Evolutionary conservation across 257 asterid species (phyloP), one percentile per base, ranked within the genome.

Genomic region (Petunia secreta): DNA sequence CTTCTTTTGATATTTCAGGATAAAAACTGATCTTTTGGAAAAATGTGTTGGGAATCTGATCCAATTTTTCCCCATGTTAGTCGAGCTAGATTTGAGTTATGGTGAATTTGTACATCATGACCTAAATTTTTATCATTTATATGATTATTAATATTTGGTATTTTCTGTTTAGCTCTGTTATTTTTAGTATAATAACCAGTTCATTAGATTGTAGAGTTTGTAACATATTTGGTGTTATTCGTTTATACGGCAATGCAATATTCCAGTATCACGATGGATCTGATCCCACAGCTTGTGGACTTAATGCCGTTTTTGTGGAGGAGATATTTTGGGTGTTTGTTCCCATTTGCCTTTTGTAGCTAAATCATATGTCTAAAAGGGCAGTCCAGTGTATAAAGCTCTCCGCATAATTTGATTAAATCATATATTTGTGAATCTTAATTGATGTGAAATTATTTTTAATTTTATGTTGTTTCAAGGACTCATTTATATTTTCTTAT

Each of bases 241-340:
- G 10, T 9, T 9, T 68, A 2, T 3, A 46, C 76, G 46, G 40
- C 5, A 46, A 69, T 69, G 40, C 5, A 46, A 69, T 69, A 69
- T 52, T 52, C 55, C 14, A 9, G 13, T 52, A 50, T 66, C 52
- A 40, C 14, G 43, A 66, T 15, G 37, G 1, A 37, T 62, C 7
- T 3, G 41, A 16, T 11, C 57, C 16, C 54, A 41, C 15, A 36
- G 15, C 7, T 3, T 41, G 34, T 3, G 44, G 53, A 66, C 76
- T 5, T 8, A 68, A 68, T 69, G 76, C n/a, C 8, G 4, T 69
- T 69, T 68, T 15, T 8, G 38, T 68, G 75, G 75, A 8, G 55
- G 75, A 68, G 37, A 68, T 68, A n/a, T 68, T 43, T 44, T 67
- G 5, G 2, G 3, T 13, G 15, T 8, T 68, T 44, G 2, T 43